Percentiles rank a stretch among this genome's conserved stretches.
phyloP scores from a whole-genome alignment of 148 eudicot species.

The Selenicereus undatus region DNA sequence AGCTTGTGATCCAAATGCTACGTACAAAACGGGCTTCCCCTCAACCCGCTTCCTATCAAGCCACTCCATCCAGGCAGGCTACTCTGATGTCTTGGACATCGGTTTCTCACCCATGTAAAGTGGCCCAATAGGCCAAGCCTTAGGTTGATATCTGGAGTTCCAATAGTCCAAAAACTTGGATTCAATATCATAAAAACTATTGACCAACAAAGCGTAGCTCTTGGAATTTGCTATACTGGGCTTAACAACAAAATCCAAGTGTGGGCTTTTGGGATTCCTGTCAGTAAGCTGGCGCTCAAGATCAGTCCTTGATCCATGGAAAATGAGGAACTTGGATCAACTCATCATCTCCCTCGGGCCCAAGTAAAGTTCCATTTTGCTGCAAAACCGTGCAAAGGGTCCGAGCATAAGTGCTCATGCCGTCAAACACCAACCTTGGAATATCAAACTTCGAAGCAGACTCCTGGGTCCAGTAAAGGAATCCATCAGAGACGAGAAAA shows the following conservation, averaged over 20 bases:
- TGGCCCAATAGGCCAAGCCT: slow-evolving; percentile 61
- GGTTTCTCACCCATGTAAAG: slow-evolving; percentile 38
- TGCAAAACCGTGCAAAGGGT: not conserved
- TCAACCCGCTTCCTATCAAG: slow-evolving; percentile 38
- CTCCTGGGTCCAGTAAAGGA: slow-evolving; percentile 56
- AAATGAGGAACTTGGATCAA: slow-evolving; percentile 32
- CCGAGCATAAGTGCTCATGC: slow-evolving; percentile 39
- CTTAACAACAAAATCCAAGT: slow-evolving; percentile 34
- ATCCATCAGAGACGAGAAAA: slow-evolving; percentile 54
- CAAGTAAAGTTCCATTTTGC: not conserved
- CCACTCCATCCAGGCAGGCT: slow-evolving; percentile 49
- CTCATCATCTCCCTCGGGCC: slow-evolving; percentile 37
- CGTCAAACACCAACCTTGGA: slow-evolving; percentile 40
- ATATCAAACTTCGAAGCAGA: slow-evolving; percentile 46
- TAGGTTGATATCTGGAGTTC: slow-evolving; percentile 23
- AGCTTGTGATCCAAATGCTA: slow-evolving; percentile 75
- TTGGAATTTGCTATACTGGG: not conserved
- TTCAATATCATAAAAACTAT: slow-evolving; percentile 64
- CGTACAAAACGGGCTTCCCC: slow-evolving; percentile 39
- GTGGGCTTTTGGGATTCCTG: slow-evolving; percentile 38
- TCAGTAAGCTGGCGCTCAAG: slow-evolving; percentile 27
- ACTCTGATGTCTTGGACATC: slow-evolving; percentile 2
- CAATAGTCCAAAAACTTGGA: slow-evolving; percentile 31
- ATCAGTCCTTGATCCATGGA: slow-evolving; percentile 56
- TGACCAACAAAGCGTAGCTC: slow-evolving; percentile 46